Base-by-base conservation (phyloP, 1,139 yeast species). In the Magnusiomyces fungicola region DNA sequence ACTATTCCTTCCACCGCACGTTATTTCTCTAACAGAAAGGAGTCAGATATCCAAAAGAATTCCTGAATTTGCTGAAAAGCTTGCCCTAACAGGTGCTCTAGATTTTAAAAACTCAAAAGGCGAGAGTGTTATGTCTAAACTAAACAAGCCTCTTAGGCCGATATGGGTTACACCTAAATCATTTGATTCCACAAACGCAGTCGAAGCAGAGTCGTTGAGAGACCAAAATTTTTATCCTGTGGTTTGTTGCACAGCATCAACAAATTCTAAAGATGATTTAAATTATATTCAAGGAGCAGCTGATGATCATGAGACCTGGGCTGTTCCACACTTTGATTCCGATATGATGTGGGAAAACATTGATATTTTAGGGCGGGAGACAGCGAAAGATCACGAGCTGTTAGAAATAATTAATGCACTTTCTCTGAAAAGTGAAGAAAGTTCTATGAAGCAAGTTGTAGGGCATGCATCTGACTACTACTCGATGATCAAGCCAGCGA, bases 241-340 rank as follows among this genome's bases (percentile, higher is more conserved):
- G 10, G 63, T 80, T 4, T 69, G 81, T 52, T 71, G 87, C 41
- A 83, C 90, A 1, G 84, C 87, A 0, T 84, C 95, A 34, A 69
- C 72, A 52, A 72, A 69, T 60, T 76, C 73, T 10, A 80, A 75
- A 50, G 83, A 78, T 60, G 83, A 84, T 14, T 65, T 69, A 3
- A 68, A 73, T 0, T 89, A 89, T 61, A 83, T 88, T 1, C 96
- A 87, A 65, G 96, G 96, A 1, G 89, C 96, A 0, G 96, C 94
- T 0, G 97, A 89, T 64, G 96, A 89, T 60, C 96, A 89, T 62
- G 96, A 89, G 59, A 69, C 83, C 24, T 89, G 96, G 97, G 80
- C 89, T 0, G 14, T n/a, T 7, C 62, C 68, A 4, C 72, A 73
- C 0, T 64, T 88, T 24, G 74, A 72, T 1, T 79, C 92, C 0